Evolutionary conservation across 805 yeast genomes (phyloP).

Genomic region (Ogataea nonfermentans): DNA sequence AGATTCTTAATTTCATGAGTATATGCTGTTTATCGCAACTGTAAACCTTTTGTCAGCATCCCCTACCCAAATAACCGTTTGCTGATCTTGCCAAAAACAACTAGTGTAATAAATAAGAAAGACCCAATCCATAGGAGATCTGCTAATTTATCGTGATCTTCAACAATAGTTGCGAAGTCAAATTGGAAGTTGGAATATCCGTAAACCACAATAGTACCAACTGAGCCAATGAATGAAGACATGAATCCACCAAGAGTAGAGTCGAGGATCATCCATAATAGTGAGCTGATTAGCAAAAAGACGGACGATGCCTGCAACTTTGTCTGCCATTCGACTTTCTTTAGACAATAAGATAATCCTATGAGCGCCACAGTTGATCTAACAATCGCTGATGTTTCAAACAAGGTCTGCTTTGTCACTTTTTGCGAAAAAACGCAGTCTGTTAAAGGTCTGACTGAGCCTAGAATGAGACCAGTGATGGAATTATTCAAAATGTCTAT

Average conservation of each 20-base stretch:
- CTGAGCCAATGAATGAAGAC: constrained; percentile 20
- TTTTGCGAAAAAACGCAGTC: constrained; percentile 25
- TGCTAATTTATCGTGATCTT: constrained; percentile 31
- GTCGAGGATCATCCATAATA: constrained; percentile 53
- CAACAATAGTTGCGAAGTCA: constrained; percentile 1
- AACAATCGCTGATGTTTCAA: constrained; percentile 27
- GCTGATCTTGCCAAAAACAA: constrained; percentile 69
- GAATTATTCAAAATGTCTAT: constrained; percentile 32
- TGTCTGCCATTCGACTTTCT: constrained; percentile 67
- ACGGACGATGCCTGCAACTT: constrained; percentile 61
- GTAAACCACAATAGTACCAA: constrained; percentile 19
- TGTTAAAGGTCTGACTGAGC: constrained; percentile 48
- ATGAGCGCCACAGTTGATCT: constrained; percentile 57
- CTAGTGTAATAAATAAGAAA: constrained; percentile 62
- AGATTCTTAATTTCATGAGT: neutral
- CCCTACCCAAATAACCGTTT: constrained; percentile 19
- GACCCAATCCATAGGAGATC: constrained; percentile 56
- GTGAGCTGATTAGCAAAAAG: constrained; percentile 62
- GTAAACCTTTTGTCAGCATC: constrained; percentile 5
- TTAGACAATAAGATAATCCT: constrained; percentile 69
- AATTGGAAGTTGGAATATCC: constrained; percentile 5
- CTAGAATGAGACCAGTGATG: constrained; percentile 57
- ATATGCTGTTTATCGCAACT: constrained; percentile 9
- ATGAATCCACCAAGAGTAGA: constrained; percentile 22
- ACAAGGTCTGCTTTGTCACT: constrained; percentile 9